phyloP scores from a whole-genome alignment of 2,329 filamentous ascomycete species.

The Xylariales sp. region DNA sequence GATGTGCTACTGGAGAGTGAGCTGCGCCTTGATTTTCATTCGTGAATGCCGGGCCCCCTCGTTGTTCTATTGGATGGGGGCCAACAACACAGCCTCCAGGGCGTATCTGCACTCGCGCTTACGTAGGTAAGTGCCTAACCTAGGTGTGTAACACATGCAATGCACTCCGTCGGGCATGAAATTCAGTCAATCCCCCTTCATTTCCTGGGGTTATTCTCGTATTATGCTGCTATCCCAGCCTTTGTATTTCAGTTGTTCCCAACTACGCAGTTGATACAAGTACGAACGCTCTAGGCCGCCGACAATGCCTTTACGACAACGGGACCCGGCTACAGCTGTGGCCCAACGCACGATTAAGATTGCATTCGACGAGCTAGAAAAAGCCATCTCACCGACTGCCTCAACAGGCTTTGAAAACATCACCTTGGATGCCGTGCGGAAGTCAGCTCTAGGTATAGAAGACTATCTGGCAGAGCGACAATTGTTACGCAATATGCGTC shows the following conservation, averaged over 20 bases:
- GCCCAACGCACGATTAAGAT: conserved; percentile 9
- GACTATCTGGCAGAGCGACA: conserved; percentile 37
- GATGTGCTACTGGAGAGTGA: no score
- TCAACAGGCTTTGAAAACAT: conserved; percentile 3
- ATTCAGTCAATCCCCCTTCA: no score
- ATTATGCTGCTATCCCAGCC: background rate
- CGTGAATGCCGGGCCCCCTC: background rate
- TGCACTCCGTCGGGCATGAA: conserved; percentile 3
- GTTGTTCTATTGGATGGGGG: conserved; percentile 4
- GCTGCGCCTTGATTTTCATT: background rate
- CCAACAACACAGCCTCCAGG: conserved; percentile 6
- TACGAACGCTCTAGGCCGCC: background rate
- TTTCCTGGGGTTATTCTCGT: no score
- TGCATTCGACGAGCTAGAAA: conserved; percentile 13
- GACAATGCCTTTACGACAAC: conserved; percentile 14
- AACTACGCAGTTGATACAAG: background rate
- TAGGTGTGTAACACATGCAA: background rate
- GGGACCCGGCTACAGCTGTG: conserved; percentile 8
- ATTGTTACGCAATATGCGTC: conserved; percentile 51
- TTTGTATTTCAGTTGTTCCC: background rate
- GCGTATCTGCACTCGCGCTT: no score
- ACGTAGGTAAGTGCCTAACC: no score
- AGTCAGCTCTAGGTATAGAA: conserved; percentile 14
- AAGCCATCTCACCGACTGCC: conserved; percentile 11
- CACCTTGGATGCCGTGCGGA: conserved; percentile 20